A percentile compares a stretch with the other conserved stretches of the same genome.
Conservation (phyloP, 2,329 filamentous ascomycete genomes). For the Xylaria sp. region DNA sequence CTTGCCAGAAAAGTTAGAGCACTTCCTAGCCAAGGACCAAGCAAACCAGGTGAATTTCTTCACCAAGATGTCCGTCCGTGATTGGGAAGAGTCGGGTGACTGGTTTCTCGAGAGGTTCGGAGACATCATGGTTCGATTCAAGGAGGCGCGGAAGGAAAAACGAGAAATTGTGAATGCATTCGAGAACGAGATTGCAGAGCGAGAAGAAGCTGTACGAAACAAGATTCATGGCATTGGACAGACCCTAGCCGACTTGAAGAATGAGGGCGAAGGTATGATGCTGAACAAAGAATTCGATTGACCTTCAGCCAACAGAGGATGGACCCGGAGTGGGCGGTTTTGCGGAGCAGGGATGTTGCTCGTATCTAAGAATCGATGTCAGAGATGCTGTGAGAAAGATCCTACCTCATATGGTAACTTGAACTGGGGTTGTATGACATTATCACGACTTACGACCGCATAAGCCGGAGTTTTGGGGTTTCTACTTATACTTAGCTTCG, state of each 20-base stretch:
- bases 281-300: slow-evolving; percentile 47
- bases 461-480: slow-evolving; percentile 36
- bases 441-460: slow-evolving; percentile 38
- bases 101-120: slow-evolving; percentile 69
- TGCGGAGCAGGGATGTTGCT: slow-evolving; percentile 24
- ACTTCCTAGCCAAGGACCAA: slow-evolving; percentile 58
- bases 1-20: slow-evolving; percentile 61
- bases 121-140: slow-evolving; percentile 60
- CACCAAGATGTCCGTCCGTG: slow-evolving; percentile 62
- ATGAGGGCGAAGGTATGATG: slow-evolving; percentile 68
- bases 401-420: slow-evolving; percentile 10
- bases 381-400: slow-evolving; percentile 11
- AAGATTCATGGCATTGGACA: slow-evolving; percentile 65
- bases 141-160: slow-evolving; percentile 61
- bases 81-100: slow-evolving; percentile 70
- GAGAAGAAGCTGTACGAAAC: slow-evolving; percentile 65
- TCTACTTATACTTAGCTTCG: slow-evolving; percentile 28
- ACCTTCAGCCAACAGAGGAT: slow-evolving; percentile 37
- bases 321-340: slow-evolving; percentile 12
- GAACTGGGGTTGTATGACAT: slow-evolving; percentile 23
- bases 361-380: slow-evolving; percentile 16
- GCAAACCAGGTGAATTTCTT: slow-evolving; percentile 62
- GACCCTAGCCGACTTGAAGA: slow-evolving; percentile 65
- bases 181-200: slow-evolving; percentile 65
- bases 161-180: slow-evolving; percentile 62